A percentile compares a stretch with the other conserved stretches of the same genome.
phyloP scores from a whole-genome alignment of 2,329 filamentous ascomycete genomes.

The Dactylonectria estremocensis region DNA sequence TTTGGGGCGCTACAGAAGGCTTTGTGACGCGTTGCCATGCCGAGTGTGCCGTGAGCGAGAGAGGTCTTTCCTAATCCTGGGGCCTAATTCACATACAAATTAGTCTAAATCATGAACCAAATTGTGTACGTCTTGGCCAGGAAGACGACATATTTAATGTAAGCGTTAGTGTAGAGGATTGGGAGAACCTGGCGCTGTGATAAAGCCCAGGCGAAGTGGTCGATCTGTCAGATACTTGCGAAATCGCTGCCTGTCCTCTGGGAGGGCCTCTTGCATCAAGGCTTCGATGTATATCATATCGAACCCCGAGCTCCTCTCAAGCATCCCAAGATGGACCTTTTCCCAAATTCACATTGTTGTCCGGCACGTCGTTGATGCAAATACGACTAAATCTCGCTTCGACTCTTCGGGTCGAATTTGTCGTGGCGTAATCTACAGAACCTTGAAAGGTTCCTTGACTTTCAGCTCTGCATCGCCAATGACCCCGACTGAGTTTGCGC shows the following conservation, averaged over 20 bases:
- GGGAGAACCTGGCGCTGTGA: slow-evolving; percentile 31
- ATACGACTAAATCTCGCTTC: slow-evolving; percentile 50
- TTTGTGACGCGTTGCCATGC: slow-evolving; percentile 15
- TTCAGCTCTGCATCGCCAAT: slow-evolving; percentile 29
- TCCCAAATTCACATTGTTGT: slow-evolving; percentile 38
- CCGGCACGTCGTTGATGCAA: slow-evolving; percentile 44
- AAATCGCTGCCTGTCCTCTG: slow-evolving; percentile 24
- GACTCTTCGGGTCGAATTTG: slow-evolving; percentile 41
- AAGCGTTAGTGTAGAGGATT: neutral
- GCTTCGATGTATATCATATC: slow-evolving; percentile 15
- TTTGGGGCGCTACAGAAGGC: too few relatives aligned
- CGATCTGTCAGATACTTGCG: slow-evolving; percentile 25
- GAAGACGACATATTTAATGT: neutral
- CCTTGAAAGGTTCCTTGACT: slow-evolving; percentile 31
- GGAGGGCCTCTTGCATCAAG: slow-evolving; percentile 27
- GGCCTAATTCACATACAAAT: neutral
- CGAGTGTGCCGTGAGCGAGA: slow-evolving; percentile 16
- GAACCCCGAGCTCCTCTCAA: slow-evolving; percentile 30
- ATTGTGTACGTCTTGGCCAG: too few relatives aligned
- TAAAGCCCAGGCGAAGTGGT: slow-evolving; percentile 28
- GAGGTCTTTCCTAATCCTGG: slow-evolving; percentile 31
- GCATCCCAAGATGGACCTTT: slow-evolving; percentile 37
- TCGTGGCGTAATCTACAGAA: slow-evolving; percentile 46
- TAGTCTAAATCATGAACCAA: too few relatives aligned
- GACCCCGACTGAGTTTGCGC: slow-evolving; percentile 12